phyloP scores from a whole-genome alignment of 805 yeast species.

The Wickerhamomyces bovis region DNA sequence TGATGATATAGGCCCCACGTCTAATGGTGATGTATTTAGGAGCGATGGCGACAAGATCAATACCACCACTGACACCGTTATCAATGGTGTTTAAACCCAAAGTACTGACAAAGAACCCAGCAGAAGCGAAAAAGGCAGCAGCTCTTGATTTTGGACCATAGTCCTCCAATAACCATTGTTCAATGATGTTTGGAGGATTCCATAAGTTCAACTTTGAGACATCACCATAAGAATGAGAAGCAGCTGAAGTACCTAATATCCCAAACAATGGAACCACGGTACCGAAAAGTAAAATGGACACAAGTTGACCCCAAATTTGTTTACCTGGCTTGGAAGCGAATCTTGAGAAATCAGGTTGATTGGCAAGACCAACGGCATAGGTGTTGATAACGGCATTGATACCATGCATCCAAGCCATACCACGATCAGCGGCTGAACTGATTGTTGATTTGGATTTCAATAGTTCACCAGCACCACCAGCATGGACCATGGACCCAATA shows the following conservation, averaged over 20 bases:
- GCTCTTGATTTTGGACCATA: constrained; percentile 37
- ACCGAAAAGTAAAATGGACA: constrained; percentile 33
- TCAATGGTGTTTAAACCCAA: constrained; percentile 33
- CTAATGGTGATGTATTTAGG: constrained; percentile 57
- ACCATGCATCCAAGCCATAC: constrained; percentile 26
- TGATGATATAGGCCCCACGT: constrained; percentile 64
- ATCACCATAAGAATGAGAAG: constrained; percentile 33
- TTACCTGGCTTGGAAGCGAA: constrained; percentile 33
- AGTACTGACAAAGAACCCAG: constrained; percentile 30
- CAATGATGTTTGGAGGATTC: constrained; percentile 39
- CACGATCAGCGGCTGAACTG: constrained; percentile 26
- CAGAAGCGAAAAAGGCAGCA: constrained; percentile 39
- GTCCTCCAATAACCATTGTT: constrained; percentile 34
- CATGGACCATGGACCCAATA: constrained; percentile 25
- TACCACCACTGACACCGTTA: constrained; percentile 43
- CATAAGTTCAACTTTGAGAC: constrained; percentile 28
- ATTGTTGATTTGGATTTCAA: constrained; percentile 24
- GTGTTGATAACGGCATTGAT: constrained; percentile 25
- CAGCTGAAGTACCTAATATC: constrained; percentile 38
- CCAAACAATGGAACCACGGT: constrained; percentile 42
- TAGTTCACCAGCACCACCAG: constrained; percentile 29
- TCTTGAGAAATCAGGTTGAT: constrained; percentile 29
- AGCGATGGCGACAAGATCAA: constrained; percentile 39
- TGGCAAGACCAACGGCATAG: constrained; percentile 28
- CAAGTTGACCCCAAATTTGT: constrained; percentile 32